phyloP scores from a whole-genome alignment of 2,329 filamentous ascomycete species.

The Cercospora sp. region DNA sequence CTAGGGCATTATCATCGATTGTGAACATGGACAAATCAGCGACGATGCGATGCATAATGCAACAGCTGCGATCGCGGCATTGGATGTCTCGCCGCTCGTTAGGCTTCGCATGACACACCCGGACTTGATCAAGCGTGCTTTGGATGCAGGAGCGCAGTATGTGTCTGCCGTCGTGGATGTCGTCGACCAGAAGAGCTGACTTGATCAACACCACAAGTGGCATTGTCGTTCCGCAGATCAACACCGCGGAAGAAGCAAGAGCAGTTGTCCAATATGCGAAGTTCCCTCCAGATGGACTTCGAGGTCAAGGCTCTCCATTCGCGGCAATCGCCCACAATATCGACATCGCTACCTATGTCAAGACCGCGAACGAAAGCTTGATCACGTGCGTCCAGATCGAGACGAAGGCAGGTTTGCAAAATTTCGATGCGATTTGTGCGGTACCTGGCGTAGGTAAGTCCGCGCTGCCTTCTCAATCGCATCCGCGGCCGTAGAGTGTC shows the following conservation, averaged over 20 bases:
- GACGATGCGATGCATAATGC: conserved; percentile 56
- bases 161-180: not conserved
- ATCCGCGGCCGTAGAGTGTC: not conserved
- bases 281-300: conserved; percentile 54
- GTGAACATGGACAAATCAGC: conserved; percentile 57
- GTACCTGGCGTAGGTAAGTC: conserved; percentile 50
- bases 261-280: conserved; percentile 53
- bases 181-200: not conserved
- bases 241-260: conserved; percentile 37
- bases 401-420: conserved; percentile 42
- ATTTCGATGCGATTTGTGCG: conserved; percentile 51
- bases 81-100: conserved; percentile 44
- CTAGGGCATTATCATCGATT: conserved; percentile 59
- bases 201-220: not conserved
- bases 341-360: conserved; percentile 49
- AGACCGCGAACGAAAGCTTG: conserved; percentile 53
- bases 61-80: conserved; percentile 47
- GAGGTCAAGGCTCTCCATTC: conserved; percentile 57
- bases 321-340: conserved; percentile 58
- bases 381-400: conserved; percentile 53
- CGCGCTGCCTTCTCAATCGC: not conserved
- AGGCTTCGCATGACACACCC: conserved; percentile 55
- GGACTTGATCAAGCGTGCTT: conserved; percentile 59
- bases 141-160: conserved; percentile 56
- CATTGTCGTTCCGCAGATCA: conserved; percentile 55